These are phyloP conservation scores for Hypoxylon lenormandii DNA, from an alignment of 495 filamentous ascomycete genomes.

Conservation along the genomic window DNA sequence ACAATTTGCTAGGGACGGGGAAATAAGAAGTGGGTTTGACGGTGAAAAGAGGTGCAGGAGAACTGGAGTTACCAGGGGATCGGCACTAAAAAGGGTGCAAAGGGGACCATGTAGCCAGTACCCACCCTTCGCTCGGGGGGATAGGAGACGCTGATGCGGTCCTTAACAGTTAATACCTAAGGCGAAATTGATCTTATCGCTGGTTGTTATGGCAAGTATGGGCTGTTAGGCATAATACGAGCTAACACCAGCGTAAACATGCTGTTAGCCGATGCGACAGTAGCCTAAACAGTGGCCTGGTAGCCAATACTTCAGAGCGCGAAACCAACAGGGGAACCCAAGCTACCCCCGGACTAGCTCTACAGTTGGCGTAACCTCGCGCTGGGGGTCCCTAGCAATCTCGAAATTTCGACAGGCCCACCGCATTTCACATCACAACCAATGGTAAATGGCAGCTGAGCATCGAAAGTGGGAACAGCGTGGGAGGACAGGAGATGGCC, in stretches of 20 bases:
- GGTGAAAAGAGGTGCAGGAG: slow-evolving; percentile 23
- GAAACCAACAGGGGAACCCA: slow-evolving; percentile 23
- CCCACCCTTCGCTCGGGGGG: no score
- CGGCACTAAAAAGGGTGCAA: slow-evolving; percentile 19
- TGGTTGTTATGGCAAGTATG: slow-evolving; percentile 3
- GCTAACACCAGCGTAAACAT: no score
- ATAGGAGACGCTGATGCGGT: no score
- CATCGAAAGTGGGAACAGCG: slow-evolving; percentile 23
- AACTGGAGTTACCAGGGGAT: slow-evolving; percentile 39
- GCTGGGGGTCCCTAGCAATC: slow-evolving; percentile 31
- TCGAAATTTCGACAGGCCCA: slow-evolving; percentile 39
- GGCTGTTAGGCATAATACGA: slow-evolving; percentile 5
- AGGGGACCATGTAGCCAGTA: slow-evolving; percentile 23
- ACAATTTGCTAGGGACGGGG: slow-evolving; percentile 43
- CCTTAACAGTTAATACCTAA: no score
- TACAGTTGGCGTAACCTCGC: slow-evolving; percentile 4
- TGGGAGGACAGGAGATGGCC: slow-evolving; percentile 24
- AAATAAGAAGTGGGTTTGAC: slow-evolving; percentile 45
- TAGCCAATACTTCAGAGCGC: slow-evolving; percentile 24
- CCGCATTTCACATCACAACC: slow-evolving; percentile 28
- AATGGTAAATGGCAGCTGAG: slow-evolving; percentile 15
- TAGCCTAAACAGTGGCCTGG: not conserved
- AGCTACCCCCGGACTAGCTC: slow-evolving; percentile 39
- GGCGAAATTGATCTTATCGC: not conserved
- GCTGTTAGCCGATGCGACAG: slow-evolving; percentile 9